A percentile compares a stretch with the other conserved stretches of the same genome.
These are phyloP conservation scores for Dorcoceras hygrometricum DNA, from an alignment of 257 asterid species.

Conservation along the genomic window DNA sequence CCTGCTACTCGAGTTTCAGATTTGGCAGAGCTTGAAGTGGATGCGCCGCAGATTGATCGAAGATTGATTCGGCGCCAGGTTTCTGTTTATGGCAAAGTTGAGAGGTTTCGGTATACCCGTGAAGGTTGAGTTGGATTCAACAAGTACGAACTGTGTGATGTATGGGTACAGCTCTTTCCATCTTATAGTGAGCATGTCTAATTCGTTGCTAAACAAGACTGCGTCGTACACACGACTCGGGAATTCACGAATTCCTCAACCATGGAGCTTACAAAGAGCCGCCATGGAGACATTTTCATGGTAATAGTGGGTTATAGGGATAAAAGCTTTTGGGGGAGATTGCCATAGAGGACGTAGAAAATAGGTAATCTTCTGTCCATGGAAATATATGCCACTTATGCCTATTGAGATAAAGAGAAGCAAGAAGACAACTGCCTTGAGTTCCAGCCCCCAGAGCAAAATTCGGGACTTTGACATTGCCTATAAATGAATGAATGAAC, in stretches of 20 bases:
- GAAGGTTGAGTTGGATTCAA: constrained; percentile 66
- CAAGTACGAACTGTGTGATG: constrained; percentile 57
- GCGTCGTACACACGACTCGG: constrained; percentile 74
- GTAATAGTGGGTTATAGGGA: constrained; percentile 51
- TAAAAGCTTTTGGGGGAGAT: constrained; percentile 67
- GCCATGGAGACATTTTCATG: constrained; percentile 56
- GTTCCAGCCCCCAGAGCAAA: constrained; percentile 42
- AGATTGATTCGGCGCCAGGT: constrained; percentile 62
- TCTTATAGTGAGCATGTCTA: constrained; percentile 62
- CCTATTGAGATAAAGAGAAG: constrained; percentile 39
- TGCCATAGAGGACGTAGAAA: constrained; percentile 71
- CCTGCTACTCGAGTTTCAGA: constrained; percentile 41
- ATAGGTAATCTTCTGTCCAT: constrained; percentile 64
- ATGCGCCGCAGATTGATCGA: constrained; percentile 60
- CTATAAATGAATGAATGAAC: constrained; percentile 23
- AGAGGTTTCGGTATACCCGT: constrained; percentile 59
- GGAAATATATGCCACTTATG: constrained; percentile 42
- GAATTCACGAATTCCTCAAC: constrained; percentile 61
- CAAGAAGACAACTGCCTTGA: constrained; percentile 39
- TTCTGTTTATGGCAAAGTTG: no score
- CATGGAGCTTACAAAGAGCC: constrained; percentile 65
- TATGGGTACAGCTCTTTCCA: constrained; percentile 69
- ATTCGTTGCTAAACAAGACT: constrained; percentile 64
- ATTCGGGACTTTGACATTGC: constrained; percentile 45
- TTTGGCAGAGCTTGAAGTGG: constrained; percentile 37